Conservation (phyloP, 495 filamentous ascomycete genomes). For the Filosporella fistucella region DNA sequence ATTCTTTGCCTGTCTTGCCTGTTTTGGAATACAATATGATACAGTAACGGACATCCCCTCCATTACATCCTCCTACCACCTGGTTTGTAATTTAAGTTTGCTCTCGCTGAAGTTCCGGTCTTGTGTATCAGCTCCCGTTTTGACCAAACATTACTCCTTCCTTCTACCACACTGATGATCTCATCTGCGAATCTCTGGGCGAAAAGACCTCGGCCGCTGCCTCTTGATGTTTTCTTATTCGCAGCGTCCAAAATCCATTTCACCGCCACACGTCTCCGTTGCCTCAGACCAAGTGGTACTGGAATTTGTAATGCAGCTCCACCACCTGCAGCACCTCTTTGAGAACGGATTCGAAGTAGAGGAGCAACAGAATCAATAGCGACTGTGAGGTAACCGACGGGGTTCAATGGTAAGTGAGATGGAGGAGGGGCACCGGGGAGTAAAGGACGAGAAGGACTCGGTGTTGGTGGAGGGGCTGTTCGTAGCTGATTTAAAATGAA, state of each 20-base stretch:
- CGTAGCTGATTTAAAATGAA: slow-evolving; percentile 84
- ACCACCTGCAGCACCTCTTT: slow-evolving; percentile 79
- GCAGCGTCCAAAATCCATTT: slow-evolving; percentile 84
- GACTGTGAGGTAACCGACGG: slow-evolving; percentile 71
- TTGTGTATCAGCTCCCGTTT: slow-evolving; percentile 67
- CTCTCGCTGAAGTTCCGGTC: slow-evolving; percentile 63
- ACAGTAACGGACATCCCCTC: slow-evolving; percentile 9
- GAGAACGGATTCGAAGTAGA: slow-evolving; percentile 67
- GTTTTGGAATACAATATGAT: slow-evolving; percentile 15
- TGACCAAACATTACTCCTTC: slow-evolving; percentile 79
- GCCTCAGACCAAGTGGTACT: slow-evolving; percentile 63
- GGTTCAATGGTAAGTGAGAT: slow-evolving; percentile 69
- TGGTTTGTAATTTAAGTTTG: slow-evolving; percentile 53
- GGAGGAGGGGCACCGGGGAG: slow-evolving; percentile 69
- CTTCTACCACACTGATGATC: slow-evolving; percentile 83
- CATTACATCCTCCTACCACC: slow-evolving; percentile 11
- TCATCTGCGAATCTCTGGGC: slow-evolving; percentile 82
- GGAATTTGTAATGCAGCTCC: slow-evolving; percentile 81
- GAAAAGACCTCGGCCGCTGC: slow-evolving; percentile 58
- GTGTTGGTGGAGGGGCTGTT: slow-evolving; percentile 69
- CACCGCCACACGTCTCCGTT: slow-evolving; percentile 74
- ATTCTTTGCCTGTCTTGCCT: too few species aligned
- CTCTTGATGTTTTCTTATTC: slow-evolving; percentile 60
- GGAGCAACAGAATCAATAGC: slow-evolving; percentile 97
- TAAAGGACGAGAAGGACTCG: slow-evolving; percentile 63